These are phyloP conservation scores for Kwoniella heveanensis DNA, from an alignment of 768 basidiomycete species.

Conservation along the genomic window DNA sequence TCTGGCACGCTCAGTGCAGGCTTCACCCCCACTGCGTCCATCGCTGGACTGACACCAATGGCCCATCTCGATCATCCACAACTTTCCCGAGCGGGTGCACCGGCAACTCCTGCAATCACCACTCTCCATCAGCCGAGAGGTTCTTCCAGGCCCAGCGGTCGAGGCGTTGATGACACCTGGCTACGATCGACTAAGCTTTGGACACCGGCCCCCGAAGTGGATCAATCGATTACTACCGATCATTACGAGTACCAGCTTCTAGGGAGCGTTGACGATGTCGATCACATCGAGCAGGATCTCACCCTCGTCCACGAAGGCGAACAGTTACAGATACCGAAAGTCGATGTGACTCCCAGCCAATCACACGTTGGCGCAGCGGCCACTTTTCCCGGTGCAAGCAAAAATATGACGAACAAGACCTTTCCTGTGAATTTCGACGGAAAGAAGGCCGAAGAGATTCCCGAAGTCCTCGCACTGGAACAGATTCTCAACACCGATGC, in stretches of 20 bases:
- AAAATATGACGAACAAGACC: background rate
- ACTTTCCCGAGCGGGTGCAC: conserved; percentile 3
- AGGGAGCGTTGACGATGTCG: conserved; percentile 8
- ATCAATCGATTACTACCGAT: background rate
- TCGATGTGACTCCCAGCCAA: background rate
- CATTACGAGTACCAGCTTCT: conserved; percentile 14
- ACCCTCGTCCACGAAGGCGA: background rate
- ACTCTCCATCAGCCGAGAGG: background rate
- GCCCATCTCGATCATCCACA: conserved; percentile 12
- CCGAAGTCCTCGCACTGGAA: conserved; percentile 1
- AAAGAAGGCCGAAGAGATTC: background rate
- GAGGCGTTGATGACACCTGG: conserved; percentile 21
- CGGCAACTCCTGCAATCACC: background rate
- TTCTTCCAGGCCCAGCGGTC: background rate
- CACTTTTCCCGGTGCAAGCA: conserved; percentile 3
- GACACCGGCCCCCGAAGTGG: background rate
- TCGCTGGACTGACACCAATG: conserved; percentile 1
- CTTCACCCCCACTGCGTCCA: conserved; percentile 19
- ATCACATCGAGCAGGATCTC: background rate
- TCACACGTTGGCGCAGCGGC: background rate
- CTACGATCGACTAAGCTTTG: conserved; percentile 17
- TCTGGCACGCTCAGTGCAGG: conserved; percentile 20
- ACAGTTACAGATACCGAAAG: conserved; percentile 3
- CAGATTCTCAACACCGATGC: background rate
- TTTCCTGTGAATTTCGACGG: background rate